Evolutionary conservation across 257 asterid species (phyloP), one percentile per base, ranked within the genome.

Genomic region (Perilla frutescens): DNA sequence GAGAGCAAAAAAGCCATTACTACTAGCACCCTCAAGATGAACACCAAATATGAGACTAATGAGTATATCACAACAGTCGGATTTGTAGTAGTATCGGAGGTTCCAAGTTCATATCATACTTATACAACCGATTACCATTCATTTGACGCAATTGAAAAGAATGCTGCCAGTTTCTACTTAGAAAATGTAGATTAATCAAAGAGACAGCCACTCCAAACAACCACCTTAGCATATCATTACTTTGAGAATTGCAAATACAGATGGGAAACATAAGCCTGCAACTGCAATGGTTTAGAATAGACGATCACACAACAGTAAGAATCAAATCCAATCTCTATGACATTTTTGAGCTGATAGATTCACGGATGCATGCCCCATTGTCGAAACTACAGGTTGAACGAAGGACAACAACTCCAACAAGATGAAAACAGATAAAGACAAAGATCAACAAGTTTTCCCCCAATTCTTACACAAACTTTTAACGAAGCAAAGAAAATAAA

Each of bases 321-420:
- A 44, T 68, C 60, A 10, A 69, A 51, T 69, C 73, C 72, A 51
- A 54, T 40, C 31, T 3, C 32, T 8, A 49, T 13, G 14, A 8
- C 63, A 29, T 5, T 1, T 74, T 40, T 60, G 7, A 40, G 66
- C 20, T 64, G 2, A 15, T 4, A 34, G 36, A 54, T 15, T 13
- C 15, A 64, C 29, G 49, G 53, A 12, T 37, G 34, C 62, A 67
- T 10, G 11, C 50, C 53, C 26, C 69, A 56, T 65, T 66, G 65
- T 37, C n/a, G 41, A 72, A 61, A 31, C 51, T 40, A 40, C 29
- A 48, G 15, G 56, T 56, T 63, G 67, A 64, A 39, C 29, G n/a
- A 56, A 66, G 7, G 8, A 26, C 14, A 12, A 37, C 66, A 57
- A 47, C 67, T 72, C 56, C 50, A 77, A 39, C 47, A 39, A 40